Base-by-base conservation (phyloP, 1,284 basidiomycete species). In the Leccinum fuscescens region DNA sequence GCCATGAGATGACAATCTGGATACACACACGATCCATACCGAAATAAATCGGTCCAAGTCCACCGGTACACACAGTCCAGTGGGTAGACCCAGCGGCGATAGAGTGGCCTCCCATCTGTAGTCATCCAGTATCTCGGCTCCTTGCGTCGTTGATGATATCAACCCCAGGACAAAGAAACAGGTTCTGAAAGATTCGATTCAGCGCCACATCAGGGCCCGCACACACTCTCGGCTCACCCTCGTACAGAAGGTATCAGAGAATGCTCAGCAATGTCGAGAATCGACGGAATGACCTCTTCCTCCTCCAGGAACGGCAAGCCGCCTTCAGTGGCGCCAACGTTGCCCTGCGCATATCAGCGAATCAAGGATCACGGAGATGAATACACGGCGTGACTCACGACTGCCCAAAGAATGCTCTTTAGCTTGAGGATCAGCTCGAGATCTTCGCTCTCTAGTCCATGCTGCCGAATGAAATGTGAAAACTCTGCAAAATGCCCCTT, bases 391-490 rank as follows among this genome's bases (percentile, higher is more conserved):
- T 8, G 15, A 22, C 22, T 69, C 72, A 96, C 95, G 60, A 99
- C 89, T 1, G 94, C 93, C 97, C 97, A 99, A 1, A 99, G 79
- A 9, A 95, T 92, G 70, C 94, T 97, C 77, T 99, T 99, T 59
- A 99, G 76, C 74, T 93, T 94, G 68, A 88, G 79, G 61, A 98
- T 89, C 31, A 97, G 79, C 51, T 92, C 91, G 20, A 84, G 76
- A 72, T 99, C 95, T 59, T 89, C 85, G 53, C 84, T 86, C 74
- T 98, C 96, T 61, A 90, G 79, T 15, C 89, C 92, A 74, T 99
- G 93, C 65, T 89, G 82, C 15, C 93, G 85, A 59, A 99, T 93
- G 66, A 96, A 92, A 63, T 94, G 89, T 0, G 93, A 89, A 72
- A 98, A 98, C 62, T 96, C 93, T 6, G 82, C 75, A 69, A 99